Evolutionary conservation across 768 basidiomycete species (phyloP), one percentile per base, ranked within the genome.

Genomic region (Paxillus involutus): DNA sequence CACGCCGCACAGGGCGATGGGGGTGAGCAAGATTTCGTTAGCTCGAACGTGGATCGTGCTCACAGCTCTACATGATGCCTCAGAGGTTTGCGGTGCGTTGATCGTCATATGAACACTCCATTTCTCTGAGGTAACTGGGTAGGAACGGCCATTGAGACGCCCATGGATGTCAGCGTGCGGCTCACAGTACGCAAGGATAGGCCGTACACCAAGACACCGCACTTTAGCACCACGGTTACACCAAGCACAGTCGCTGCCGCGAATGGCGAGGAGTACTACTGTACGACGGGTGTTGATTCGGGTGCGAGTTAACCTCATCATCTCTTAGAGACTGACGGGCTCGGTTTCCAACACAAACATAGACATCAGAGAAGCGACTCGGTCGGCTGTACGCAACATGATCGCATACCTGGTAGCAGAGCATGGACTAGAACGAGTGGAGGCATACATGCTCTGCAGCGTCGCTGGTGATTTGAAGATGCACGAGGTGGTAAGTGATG

Each of bases 1-100:
- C 84, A 85, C 64, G 84, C 83, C 4, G 82, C 80, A 10, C 84
- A 85, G 68, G 84, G 84, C 7, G 84, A 85, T 61, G 84, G 84
- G 65, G 84, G 83, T 81, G 52, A 53, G 78, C 65, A 21, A 35
- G 39, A 3, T 6, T n/a, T 36, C 48, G 30, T 4, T 14, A n/a
- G 12, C 10, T 21, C 6, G 40, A 30, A 5, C 3, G 51, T 47
- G 32, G 6, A 12, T n/a, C 5, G 24, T 26, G 29, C 33, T 39
- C 41, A 32, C 33, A 26, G n/a, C n/a, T n/a, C 47, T 32, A 7
- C 16, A 13, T 6, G 9, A 30, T 44, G 35, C 47, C 16, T 35
- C 57, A 85, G 83, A 85, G 74, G 81, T 84, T 41, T 84, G 81
- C 57, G 82, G 83, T 83, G 63, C 36, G 78, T 66, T 14, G 30